A percentile compares a stretch with the other conserved stretches of the same genome.
These are phyloP conservation scores for Quaeritorhiza haematococci DNA, from an alignment of 371 early-diverging fungal species.

Conservation along the genomic window DNA sequence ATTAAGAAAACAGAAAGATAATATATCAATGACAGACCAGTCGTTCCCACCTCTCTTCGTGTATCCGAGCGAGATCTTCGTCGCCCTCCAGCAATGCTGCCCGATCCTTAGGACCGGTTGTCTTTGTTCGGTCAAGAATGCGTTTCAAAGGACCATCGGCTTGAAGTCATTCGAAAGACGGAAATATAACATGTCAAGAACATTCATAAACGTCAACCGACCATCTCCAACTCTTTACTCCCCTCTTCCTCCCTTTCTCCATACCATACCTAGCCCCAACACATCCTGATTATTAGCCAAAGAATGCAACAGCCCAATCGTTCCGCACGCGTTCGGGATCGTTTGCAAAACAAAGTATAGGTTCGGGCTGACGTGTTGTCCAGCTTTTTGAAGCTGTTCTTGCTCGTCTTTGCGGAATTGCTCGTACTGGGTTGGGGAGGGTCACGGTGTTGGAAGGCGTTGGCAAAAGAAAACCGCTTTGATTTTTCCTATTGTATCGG, in stretches of 20 bases:
- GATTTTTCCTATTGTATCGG: no score
- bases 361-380: constrained; percentile 51
- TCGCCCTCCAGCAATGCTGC: constrained; percentile 61
- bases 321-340: constrained; percentile 83
- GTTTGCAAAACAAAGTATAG: constrained; percentile 81
- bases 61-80: constrained; percentile 31
- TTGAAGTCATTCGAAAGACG: constrained; percentile 2
- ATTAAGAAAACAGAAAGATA: no score
- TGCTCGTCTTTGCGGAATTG: constrained; percentile 50
- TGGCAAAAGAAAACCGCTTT: not conserved
- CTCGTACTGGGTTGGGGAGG: constrained; percentile 41
- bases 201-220: not conserved
- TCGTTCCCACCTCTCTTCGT: constrained; percentile 21
- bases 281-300: constrained; percentile 33
- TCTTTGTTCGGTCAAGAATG: constrained; percentile 56
- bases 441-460: not conserved
- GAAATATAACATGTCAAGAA: not conserved
- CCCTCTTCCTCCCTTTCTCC: no score
- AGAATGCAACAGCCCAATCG: constrained; percentile 47
- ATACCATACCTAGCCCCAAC: constrained; percentile 17
- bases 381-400: constrained; percentile 40
- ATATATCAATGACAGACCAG: no score
- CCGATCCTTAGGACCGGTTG: constrained; percentile 64
- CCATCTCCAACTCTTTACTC: no score
- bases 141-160: constrained; percentile 55